phyloP scores from a whole-genome alignment of 139 green algal genomes.

The Chlorella sp. region DNA sequence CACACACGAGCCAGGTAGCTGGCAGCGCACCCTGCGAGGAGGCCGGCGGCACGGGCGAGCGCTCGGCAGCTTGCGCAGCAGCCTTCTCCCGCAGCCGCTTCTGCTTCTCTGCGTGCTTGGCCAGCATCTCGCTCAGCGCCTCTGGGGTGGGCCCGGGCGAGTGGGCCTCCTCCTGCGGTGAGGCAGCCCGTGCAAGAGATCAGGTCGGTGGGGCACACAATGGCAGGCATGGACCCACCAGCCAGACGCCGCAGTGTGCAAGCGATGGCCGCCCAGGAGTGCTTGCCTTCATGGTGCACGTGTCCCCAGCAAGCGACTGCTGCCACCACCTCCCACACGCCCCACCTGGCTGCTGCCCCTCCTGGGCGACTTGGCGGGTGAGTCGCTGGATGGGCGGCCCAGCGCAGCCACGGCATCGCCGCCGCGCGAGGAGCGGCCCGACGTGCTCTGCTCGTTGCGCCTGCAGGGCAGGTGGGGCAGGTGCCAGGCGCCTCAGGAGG shows the following conservation, averaged over 20 bases:
- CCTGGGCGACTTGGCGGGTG: slow-evolving; percentile 10
- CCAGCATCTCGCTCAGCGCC: slow-evolving; percentile 20
- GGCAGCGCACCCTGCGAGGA: slow-evolving; percentile 14
- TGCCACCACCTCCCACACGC: too few relatives aligned
- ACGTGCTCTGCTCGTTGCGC: slow-evolving; percentile 22
- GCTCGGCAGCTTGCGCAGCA: slow-evolving; percentile 1
- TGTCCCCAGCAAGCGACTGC: too few relatives aligned
- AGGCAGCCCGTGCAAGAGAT: neutral
- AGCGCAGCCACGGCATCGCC: neutral
- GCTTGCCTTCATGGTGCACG: too few relatives aligned
- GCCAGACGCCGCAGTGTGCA: neutral
- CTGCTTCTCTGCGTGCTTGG: slow-evolving; percentile 23
- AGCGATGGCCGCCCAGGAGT: neutral
- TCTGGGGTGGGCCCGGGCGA: neutral
- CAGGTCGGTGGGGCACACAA: neutral
- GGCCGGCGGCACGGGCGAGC: neutral
- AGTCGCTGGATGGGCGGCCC: neutral
- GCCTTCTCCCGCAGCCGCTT: slow-evolving; percentile 8
- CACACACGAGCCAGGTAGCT: neutral
- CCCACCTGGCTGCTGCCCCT: slow-evolving; percentile 10
- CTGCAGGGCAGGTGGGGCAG: neutral
- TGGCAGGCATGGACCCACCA: neutral
- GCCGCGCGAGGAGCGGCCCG: neutral
- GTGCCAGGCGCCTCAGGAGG: too few relatives aligned
- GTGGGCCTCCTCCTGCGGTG: slow-evolving; percentile 8